Base-by-base conservation (phyloP, 2,329 filamentous ascomycete species). In the Chaetomium strumarium region DNA sequence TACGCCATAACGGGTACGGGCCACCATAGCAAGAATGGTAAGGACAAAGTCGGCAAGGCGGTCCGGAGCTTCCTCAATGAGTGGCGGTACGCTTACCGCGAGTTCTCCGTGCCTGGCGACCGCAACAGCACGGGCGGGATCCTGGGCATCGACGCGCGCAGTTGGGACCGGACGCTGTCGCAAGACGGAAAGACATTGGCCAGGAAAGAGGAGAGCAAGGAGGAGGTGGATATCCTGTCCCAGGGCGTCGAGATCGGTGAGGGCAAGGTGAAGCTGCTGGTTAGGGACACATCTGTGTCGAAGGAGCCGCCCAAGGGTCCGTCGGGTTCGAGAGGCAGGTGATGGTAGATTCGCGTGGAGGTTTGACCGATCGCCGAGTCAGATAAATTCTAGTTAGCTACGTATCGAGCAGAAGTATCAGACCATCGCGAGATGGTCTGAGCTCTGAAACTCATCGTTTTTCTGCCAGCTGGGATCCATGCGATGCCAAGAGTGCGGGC, bases 1-100 rank as follows among this genome's bases (percentile, higher is more conserved):
- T 99, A 97, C 67, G 91, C 91, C 60, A 97, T 99, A 67, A 96
- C 91, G 1, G 93, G 93, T 41, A 97, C 92, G 1, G 93, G 92
- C 3, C 91, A 97, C 65, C 93, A 99, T 71, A 95, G 89, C 68
- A 97, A 97, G 75, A 96, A 96, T 66, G 92, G 93, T 63, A 97
- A 97, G 69, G 93, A 99, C 71, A 99, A 99, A 72, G 89, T 99
- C 34, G 92, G 92, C 66, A 96, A 95, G 72, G 90, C 91, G 1
- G 85, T 97, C 57, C 85, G 93, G 50, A 83, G 81, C 60, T 97
- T 95, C 72, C 75, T 99, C 51, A 95, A 92, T 66, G 92, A 97
- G 67, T 96, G 91, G 90, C 83, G 89, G 57, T 99, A 96, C 67
- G 87, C 89, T 0, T 99, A 92, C 71, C 86, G 92, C 50, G 93